Base-by-base conservation (phyloP, 2,329 filamentous ascomycete genomes). In the Samsoniella hepiali region DNA sequence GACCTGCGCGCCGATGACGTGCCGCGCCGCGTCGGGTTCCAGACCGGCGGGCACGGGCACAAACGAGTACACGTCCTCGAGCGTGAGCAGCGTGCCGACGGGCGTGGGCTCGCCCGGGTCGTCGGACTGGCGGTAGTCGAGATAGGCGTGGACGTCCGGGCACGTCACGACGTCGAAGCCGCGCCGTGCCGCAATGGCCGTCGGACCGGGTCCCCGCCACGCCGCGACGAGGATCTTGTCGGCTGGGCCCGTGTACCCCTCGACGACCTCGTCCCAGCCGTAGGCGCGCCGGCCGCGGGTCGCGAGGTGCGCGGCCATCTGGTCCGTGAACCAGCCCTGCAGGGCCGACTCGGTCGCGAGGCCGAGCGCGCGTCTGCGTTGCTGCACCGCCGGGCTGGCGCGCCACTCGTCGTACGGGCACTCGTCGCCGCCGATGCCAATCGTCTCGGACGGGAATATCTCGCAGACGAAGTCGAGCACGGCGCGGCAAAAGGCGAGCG, bases 51-150 rank as follows among this genome's bases (percentile, higher is more conserved):
- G 66, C 7, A 66, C 45, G 13, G 65, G 66, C 47, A 64, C 62
- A 15, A 64, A 66, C 1, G 44, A 49, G 56, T 66, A 66, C 7
- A 67, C 58, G 29, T 65, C 60, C n/a, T 66, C 49, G 8, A 65
- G 36, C 42, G 63, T 56, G n/a, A 67, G 59, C 40, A 65, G 47
- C 7, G 55, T 65, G 29, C 63, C 63, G 5, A 66, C 49, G 2
- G 66, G 66, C 5, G 66, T 67, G 15, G 66, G 66, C 47, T 67
- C 66, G 34, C 65, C 49, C n/a, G 45, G 6, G 17, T 67, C 58
- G 22, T 67, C 66, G 3, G 66, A 67, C 62, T 67, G 66, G 31
- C 66, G 63, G 44, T 66, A 66, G 59, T 67, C 66, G 6, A 67
- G 60, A 51, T 67, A 67, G 13, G 58, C 61, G 17, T 58, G 44